These are phyloP conservation scores for Gossypium herbaceum DNA, from an alignment of 345 rosid species.

Conservation along the genomic window DNA sequence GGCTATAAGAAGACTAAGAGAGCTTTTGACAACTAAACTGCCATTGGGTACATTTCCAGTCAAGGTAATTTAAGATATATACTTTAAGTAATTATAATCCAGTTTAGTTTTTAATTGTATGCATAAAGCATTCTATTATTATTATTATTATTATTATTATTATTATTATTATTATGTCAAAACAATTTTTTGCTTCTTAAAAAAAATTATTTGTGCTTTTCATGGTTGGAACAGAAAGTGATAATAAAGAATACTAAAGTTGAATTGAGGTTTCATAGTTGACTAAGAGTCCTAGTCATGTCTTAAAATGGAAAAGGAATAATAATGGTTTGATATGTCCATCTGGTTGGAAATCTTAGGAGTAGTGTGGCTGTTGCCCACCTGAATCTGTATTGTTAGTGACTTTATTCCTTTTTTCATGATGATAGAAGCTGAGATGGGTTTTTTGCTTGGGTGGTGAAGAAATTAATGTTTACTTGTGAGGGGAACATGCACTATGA, in stretches of 20 bases:
- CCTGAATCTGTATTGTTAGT: neutral
- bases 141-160: neutral
- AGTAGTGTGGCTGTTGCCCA: neutral
- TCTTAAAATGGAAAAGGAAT: neutral
- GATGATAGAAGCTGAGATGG: neutral
- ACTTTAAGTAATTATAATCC: neutral
- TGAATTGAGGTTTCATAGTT: neutral
- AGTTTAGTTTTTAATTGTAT: neutral
- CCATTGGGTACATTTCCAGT: conserved; percentile 95
- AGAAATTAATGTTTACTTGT: conserved; percentile 1
- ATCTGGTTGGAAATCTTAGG: neutral
- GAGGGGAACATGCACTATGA: neutral
- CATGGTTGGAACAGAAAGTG: neutral
- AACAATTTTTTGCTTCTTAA: neutral
- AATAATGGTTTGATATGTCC: neutral
- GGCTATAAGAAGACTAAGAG: conserved; percentile 95
- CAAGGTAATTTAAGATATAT: conserved; percentile 49
- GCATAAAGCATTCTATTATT: conserved; percentile 6
- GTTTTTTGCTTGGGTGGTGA: neutral
- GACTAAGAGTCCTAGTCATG: neutral
- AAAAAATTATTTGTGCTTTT: neutral
- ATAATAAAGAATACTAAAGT: neutral
- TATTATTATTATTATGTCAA: neutral
- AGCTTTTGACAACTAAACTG: conserved; percentile 94
- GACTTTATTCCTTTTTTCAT: too few relatives aligned